Evolutionary conservation across 2,329 filamentous ascomycete species (phyloP).

Genomic region (Diaporthe sp.): DNA sequence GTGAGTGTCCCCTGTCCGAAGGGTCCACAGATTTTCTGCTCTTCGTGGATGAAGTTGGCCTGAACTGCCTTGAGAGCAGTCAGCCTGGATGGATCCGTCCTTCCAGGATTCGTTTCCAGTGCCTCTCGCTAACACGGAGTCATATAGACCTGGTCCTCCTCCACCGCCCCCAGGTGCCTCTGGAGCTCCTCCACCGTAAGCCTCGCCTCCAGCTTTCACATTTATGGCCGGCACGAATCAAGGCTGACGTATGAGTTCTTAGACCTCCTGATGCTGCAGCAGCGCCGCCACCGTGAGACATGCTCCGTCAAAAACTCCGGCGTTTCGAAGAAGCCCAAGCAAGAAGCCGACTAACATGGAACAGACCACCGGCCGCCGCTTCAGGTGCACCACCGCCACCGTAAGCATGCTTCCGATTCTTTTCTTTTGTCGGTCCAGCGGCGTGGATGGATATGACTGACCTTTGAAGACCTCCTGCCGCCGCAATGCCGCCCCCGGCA

Average conservation of each 20-base stretch:
- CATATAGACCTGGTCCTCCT: too few species aligned
- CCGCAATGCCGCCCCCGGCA: background rate
- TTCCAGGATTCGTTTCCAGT: background rate
- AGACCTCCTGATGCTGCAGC: background rate
- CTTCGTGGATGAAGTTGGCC: background rate
- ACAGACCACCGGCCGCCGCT: background rate
- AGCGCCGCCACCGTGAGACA: background rate
- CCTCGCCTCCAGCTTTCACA: background rate
- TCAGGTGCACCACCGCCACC: background rate
- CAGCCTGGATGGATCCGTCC: too few species aligned
- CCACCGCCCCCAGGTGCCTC: background rate
- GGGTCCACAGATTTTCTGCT: background rate
- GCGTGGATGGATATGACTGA: background rate
- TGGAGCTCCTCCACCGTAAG: conserved; percentile 10
- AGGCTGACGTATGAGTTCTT: background rate
- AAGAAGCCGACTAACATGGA: background rate
- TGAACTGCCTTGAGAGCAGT: background rate
- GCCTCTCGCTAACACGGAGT: background rate
- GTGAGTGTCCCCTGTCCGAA: background rate
- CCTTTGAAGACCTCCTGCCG: background rate
- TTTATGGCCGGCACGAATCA: background rate
- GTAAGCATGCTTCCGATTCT: background rate
- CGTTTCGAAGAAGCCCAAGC: background rate
- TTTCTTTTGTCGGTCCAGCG: too few species aligned
- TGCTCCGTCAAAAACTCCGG: background rate